These are phyloP conservation scores for Leishmania mexicana DNA, from an alignment of 208 protist genomes.

Conservation along the genomic window DNA sequence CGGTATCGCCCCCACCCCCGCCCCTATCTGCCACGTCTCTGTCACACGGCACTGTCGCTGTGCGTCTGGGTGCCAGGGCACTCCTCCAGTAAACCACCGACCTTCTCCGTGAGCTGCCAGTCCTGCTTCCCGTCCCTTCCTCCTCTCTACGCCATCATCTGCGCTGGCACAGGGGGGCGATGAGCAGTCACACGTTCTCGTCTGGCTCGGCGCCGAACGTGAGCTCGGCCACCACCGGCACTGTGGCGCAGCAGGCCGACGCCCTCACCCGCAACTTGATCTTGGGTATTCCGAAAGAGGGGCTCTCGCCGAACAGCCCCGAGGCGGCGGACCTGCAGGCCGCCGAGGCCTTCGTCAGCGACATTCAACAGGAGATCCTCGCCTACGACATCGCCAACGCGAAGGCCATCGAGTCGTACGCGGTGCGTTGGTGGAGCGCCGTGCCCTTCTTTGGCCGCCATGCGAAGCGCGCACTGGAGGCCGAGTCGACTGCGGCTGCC, in stretches of 20 bases:
- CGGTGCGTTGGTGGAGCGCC: constrained; percentile 51
- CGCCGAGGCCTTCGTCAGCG: constrained; percentile 77
- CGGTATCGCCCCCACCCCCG: background rate
- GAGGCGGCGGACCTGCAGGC: constrained; percentile 74
- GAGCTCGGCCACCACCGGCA: constrained; percentile 26
- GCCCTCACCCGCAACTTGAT: constrained; percentile 72
- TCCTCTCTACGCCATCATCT: background rate
- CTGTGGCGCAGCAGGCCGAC: constrained; percentile 47
- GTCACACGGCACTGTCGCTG: background rate
- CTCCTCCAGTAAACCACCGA: background rate
- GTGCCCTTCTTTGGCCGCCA: constrained; percentile 64
- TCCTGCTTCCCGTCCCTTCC: background rate
- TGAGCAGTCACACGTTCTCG: constrained; percentile 18
- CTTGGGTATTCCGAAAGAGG: constrained; percentile 67
- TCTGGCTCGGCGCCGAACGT: constrained; percentile 17
- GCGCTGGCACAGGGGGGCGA: background rate
- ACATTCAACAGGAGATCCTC: constrained; percentile 79
- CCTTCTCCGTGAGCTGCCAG: background rate
- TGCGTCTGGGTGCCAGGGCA: background rate
- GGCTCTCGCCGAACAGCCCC: constrained; percentile 47
- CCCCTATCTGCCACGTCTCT: background rate
- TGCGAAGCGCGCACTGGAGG: constrained; percentile 38
- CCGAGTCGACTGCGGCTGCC: constrained; percentile 27
- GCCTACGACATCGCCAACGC: constrained; percentile 86
- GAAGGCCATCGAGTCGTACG: constrained; percentile 77